Conservation (phyloP, 1,284 basidiomycete species). For the Afroboletus lepidellus region DNA sequence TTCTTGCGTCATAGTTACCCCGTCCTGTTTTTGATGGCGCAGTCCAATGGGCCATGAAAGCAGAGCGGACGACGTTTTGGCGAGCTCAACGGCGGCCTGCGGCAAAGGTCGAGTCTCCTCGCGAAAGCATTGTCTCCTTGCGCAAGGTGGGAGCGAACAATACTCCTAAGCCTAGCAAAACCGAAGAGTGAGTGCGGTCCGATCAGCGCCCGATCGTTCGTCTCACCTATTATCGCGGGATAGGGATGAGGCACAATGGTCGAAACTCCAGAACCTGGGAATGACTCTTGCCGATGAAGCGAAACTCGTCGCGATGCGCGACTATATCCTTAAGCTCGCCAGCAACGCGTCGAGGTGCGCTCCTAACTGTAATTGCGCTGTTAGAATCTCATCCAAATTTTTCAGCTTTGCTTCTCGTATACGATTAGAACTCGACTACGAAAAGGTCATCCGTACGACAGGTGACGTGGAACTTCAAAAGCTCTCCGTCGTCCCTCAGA, state of each 20-base stretch:
- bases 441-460: constrained; percentile 63
- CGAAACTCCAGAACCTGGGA: constrained; percentile 76
- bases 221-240: background rate
- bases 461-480: constrained; percentile 75
- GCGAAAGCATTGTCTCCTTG: constrained; percentile 65
- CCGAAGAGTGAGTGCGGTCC: constrained; percentile 65
- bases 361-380: background rate
- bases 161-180: constrained; percentile 50
- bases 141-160: constrained; percentile 48
- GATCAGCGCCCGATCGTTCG: background rate
- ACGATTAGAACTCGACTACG: constrained; percentile 59
- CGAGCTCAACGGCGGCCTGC: constrained; percentile 46
- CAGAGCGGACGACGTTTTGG: constrained; percentile 79
- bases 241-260: constrained; percentile 75
- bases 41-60: constrained; percentile 83
- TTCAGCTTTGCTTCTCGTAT: constrained; percentile 64
- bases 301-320: constrained; percentile 82
- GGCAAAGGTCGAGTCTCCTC: constrained; percentile 60
- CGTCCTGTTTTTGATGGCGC: constrained; percentile 84
- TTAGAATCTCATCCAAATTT: constrained; percentile 5
- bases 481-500: constrained; percentile 90
- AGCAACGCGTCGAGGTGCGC: constrained; percentile 60
- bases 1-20: constrained; percentile 51
- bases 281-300: constrained; percentile 78
- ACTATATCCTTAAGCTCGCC: constrained; percentile 85